Conservation (phyloP, 139 green algal genomes). For the Chlorella sorokiniana region DNA sequence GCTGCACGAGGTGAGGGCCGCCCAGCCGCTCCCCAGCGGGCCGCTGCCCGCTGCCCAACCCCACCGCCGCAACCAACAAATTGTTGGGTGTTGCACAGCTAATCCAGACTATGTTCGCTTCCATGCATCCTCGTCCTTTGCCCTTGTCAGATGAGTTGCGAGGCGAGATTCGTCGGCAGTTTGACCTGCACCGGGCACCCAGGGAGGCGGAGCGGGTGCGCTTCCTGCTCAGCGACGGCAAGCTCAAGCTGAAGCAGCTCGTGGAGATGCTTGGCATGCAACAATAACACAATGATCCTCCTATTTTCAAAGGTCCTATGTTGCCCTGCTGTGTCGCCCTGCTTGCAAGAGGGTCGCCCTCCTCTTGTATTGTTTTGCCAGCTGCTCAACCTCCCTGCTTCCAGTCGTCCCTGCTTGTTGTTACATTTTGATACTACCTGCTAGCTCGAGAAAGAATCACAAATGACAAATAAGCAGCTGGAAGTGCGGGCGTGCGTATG, state of each 20-base stretch:
- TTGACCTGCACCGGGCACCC: not conserved
- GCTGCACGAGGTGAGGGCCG: not conserved
- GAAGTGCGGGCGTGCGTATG: no score
- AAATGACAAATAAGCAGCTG: no score
- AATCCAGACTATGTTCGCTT: not conserved
- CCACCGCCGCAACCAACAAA: not conserved
- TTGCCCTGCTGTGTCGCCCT: no score
- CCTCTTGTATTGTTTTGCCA: no score
- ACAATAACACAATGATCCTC: not conserved
- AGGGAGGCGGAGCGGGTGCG: not conserved
- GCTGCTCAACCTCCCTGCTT: no score
- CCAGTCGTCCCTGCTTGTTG: no score
- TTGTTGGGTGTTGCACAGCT: no score
- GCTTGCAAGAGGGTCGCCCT: no score
- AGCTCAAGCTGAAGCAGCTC: slow-evolving; percentile 27
- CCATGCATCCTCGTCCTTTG: no score
- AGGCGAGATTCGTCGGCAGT: slow-evolving; percentile 20
- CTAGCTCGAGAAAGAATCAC: no score
- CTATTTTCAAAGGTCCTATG: no score
- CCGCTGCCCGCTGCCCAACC: not conserved
- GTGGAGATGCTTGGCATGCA: slow-evolving; percentile 30
- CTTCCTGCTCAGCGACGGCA: slow-evolving; percentile 23
- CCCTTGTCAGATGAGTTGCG: slow-evolving; percentile 7
- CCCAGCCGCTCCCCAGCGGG: not conserved
- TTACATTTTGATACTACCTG: no score